Evolutionary conservation across 2,329 filamentous ascomycete genomes (phyloP).

Genomic region (Coniochaeta ligniaria): DNA sequence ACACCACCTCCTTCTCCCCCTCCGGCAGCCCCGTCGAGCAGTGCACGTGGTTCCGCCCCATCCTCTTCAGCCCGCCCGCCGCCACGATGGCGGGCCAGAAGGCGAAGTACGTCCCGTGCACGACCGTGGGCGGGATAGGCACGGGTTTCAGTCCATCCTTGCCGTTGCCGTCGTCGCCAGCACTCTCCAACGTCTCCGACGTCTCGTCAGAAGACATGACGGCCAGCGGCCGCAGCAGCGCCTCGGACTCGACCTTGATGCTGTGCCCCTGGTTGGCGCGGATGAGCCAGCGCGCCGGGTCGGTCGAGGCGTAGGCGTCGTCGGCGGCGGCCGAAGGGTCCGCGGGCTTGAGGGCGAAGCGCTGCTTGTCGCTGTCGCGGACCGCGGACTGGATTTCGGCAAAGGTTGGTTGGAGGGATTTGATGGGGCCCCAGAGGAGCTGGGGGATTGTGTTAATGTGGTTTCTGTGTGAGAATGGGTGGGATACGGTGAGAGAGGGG

Average conservation of each 20-base stretch:
- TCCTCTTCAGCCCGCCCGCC: conserved; percentile 70
- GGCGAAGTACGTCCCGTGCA: conserved; percentile 85
- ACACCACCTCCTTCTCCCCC: conserved; percentile 51
- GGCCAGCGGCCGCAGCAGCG: conserved; percentile 63
- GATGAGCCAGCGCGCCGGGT: conserved; percentile 70
- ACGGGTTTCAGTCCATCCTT: neutral
- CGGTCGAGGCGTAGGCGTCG: conserved; percentile 23
- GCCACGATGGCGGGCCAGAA: conserved; percentile 70
- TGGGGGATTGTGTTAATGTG: no score
- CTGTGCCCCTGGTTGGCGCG: conserved; percentile 94
- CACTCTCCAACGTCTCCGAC: no score
- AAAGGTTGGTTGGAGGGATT: conserved; percentile 65
- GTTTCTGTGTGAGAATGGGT: conserved; percentile 3
- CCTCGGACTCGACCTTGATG: conserved; percentile 63
- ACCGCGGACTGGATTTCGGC: conserved; percentile 67
- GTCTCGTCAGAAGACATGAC: conserved; percentile 31
- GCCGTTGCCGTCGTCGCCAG: neutral
- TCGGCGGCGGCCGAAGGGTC: conserved; percentile 8
- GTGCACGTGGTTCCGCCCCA: conserved; percentile 85
- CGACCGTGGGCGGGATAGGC: conserved; percentile 54
- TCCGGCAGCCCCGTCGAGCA: conserved; percentile 68
- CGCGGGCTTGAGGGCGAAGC: conserved; percentile 69
- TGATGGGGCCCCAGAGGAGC: conserved; percentile 52
- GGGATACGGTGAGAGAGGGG: neutral
- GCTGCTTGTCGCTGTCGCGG: conserved; percentile 76